Percentiles rank a stretch among this genome's conserved stretches.
Evolutionary conservation across 2,329 filamentous ascomycete species (phyloP).

Genomic region (Fusarium sp.): DNA sequence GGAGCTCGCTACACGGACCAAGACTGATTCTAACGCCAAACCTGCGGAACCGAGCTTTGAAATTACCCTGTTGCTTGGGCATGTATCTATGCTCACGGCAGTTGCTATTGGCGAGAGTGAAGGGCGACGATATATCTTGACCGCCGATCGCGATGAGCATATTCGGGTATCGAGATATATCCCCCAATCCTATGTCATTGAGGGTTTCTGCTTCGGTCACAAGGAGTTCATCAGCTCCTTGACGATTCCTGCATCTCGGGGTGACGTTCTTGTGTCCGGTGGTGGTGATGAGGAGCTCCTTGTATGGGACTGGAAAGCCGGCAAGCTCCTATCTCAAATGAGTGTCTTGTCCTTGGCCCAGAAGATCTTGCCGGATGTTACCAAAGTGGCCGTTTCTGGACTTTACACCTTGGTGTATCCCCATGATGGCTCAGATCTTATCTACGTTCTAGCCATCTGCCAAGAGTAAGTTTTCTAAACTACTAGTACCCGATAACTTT

Average conservation of each 20-base stretch:
- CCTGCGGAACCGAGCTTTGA: conserved; percentile 72
- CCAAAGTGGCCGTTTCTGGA: conserved; percentile 64
- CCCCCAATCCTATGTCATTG: conserved; percentile 89
- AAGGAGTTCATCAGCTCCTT: conserved; percentile 86
- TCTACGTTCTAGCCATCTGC: conserved; percentile 65
- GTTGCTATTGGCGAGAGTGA: conserved; percentile 68
- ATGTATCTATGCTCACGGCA: conserved; percentile 95
- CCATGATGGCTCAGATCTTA: conserved; percentile 47
- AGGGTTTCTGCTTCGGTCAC: conserved; percentile 91
- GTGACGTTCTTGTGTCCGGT: conserved; percentile 82
- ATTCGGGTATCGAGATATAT: conserved; percentile 88
- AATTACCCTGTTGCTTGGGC: conserved; percentile 85
- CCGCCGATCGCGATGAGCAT: conserved; percentile 75
- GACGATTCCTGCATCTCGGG: conserved; percentile 70
- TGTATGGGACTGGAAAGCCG: conserved; percentile 84
- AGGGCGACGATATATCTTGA: conserved; percentile 66
- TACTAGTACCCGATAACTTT: not conserved
- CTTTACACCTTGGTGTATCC: conserved; percentile 57
- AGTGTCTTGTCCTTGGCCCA: conserved; percentile 64
- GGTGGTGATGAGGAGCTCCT: conserved; percentile 86
- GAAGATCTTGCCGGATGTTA: conserved; percentile 54
- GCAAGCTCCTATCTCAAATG: conserved; percentile 67
- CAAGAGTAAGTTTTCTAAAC: conserved; percentile 67
- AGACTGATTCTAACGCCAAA: conserved; percentile 50
- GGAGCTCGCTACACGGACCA: conserved; percentile 50